Evolutionary conservation across 208 protist species (phyloP).

Genomic region (Acanthamoeba sp.): DNA sequence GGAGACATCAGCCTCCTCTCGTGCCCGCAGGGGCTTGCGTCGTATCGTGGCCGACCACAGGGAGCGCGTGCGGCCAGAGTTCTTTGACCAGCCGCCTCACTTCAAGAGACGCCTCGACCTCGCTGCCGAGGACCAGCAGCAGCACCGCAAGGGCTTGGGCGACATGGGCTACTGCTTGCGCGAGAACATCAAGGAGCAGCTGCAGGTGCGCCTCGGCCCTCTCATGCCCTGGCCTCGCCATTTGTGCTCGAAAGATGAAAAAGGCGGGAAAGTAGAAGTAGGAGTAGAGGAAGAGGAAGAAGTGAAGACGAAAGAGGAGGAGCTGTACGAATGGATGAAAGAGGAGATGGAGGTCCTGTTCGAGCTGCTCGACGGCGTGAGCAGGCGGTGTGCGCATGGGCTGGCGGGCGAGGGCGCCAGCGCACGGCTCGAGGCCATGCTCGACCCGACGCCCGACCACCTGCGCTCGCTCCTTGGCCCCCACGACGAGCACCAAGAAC

Average conservation of each 20-base stretch:
- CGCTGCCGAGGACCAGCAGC: background rate
- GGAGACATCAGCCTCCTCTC: too few relatives aligned
- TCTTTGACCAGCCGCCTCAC: background rate
- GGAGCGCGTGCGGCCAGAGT: background rate
- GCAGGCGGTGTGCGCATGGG: background rate
- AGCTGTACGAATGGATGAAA: background rate
- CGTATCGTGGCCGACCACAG: background rate
- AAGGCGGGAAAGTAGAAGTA: background rate
- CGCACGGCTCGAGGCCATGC: background rate
- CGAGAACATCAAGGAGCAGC: slow-evolving; percentile 16
- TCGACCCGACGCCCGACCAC: slow-evolving; percentile 2
- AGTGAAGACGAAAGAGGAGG: background rate
- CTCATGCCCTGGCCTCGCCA: slow-evolving; percentile 24
- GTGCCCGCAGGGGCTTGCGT: too few relatives aligned
- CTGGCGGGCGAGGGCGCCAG: background rate
- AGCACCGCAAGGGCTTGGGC: background rate
- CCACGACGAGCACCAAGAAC: background rate
- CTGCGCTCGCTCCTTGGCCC: background rate
- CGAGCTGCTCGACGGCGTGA: background rate
- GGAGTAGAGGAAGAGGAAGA: background rate
- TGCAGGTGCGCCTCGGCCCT: slow-evolving; percentile 12
- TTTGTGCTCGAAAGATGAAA: too few relatives aligned
- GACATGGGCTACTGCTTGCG: slow-evolving; percentile 62
- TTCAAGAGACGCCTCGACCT: background rate
- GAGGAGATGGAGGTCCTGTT: background rate